A percentile compares a stretch with the other conserved stretches of the same genome.
phyloP scores from a whole-genome alignment of 2,329 filamentous ascomycete species.

The Colletotrichum sp. region DNA sequence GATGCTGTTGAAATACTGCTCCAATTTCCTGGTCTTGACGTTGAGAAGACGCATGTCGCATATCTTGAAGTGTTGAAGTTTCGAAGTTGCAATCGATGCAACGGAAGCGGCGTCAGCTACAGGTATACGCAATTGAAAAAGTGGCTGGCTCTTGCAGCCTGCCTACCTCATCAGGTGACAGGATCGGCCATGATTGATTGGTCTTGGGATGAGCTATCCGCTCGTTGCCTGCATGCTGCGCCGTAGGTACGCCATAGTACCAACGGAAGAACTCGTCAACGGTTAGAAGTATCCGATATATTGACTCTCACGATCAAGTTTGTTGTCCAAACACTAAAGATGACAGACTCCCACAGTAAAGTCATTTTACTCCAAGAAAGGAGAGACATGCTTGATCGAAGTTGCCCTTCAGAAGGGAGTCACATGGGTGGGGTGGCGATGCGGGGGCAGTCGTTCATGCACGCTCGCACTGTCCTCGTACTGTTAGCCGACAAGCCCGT shows the following conservation, averaged over 20 bases:
- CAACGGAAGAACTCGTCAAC: not conserved
- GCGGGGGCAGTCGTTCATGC: not conserved
- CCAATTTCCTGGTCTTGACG: conserved; percentile 22
- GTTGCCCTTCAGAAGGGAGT: not conserved
- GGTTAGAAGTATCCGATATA: not conserved
- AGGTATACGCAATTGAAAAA: not conserved
- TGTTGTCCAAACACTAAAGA: not conserved
- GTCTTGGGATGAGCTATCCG: not conserved
- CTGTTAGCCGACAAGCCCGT: not conserved
- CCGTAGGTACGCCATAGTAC: not conserved
- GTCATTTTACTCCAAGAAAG: not conserved
- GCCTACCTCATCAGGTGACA: not conserved
- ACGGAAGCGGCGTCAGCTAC: not conserved
- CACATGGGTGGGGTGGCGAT: conserved; percentile 17
- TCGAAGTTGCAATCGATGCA: not conserved
- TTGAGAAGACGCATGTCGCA: conserved; percentile 32
- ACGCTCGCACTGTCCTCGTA: not conserved
- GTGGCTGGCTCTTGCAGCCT: not conserved
- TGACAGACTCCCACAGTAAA: not conserved
- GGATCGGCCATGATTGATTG: not conserved
- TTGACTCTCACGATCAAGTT: not conserved
- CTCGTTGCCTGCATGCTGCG: not conserved
- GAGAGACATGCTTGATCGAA: not conserved
- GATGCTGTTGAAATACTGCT: conserved; percentile 22
- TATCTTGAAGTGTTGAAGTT: not conserved